phyloP scores from a whole-genome alignment of 2,329 filamentous ascomycete species.

The Fusarium nodosum region DNA sequence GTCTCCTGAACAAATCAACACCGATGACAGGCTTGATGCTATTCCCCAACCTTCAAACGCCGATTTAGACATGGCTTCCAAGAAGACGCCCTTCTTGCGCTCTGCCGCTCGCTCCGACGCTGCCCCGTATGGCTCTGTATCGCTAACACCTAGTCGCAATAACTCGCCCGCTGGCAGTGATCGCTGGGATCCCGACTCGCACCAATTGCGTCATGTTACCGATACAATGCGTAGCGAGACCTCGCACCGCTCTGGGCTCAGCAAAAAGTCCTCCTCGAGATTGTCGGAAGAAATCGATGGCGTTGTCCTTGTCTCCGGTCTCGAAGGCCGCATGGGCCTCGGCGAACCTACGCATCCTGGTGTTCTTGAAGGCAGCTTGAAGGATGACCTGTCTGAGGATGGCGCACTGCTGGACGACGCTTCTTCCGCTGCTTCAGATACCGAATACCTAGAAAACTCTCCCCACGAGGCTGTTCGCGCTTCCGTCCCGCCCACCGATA shows the following conservation, averaged over 20 bases:
- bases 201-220: conserved; percentile 54
- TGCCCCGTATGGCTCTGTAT: conserved; percentile 58
- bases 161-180: conserved; percentile 56
- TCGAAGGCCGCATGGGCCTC: conserved; percentile 68
- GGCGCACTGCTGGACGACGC: conserved; percentile 56
- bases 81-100: conserved; percentile 56
- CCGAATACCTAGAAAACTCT: conserved; percentile 75
- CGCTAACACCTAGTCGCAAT: conserved; percentile 54
- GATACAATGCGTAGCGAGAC: conserved; percentile 53
- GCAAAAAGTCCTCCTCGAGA: conserved; percentile 53
- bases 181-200: conserved; percentile 50
- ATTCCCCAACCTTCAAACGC: conserved; percentile 33
- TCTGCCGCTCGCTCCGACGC: conserved; percentile 50
- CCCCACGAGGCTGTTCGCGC: conserved; percentile 84
- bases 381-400: conserved; percentile 57
- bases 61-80: conserved; percentile 54
- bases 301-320: conserved; percentile 64
- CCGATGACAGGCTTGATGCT: conserved; percentile 47
- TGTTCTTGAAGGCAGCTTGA: conserved; percentile 60
- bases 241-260: conserved; percentile 52
- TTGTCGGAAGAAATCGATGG: conserved; percentile 66
- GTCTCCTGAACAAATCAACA: conserved; percentile 18
- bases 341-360: conserved; percentile 62
- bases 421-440: conserved; percentile 60
- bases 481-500: conserved; percentile 81